These are phyloP conservation scores for Scolecobasidium constrictum DNA, from an alignment of 2,329 filamentous ascomycete species.

Conservation along the genomic window DNA sequence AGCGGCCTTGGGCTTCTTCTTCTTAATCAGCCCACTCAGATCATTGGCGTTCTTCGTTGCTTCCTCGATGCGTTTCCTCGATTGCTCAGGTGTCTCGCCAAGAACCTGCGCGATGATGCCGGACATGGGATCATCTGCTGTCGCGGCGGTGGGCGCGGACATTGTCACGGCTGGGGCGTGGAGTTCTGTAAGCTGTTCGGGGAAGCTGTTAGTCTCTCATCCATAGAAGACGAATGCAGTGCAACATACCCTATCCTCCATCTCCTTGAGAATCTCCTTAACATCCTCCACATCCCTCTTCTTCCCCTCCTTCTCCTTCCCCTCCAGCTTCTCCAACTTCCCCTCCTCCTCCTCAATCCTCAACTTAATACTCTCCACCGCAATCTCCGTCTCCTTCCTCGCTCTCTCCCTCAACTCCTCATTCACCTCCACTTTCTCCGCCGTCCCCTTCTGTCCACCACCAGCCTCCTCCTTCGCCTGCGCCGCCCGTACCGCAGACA, in stretches of 20 bases:
- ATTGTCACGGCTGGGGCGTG: conserved; percentile 51
- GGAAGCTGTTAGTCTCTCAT: background rate
- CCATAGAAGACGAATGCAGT: conserved; percentile 11
- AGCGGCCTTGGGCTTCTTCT: conserved; percentile 38
- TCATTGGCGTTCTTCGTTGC: conserved; percentile 66
- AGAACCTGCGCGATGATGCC: conserved; percentile 54
- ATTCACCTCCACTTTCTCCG: conserved; percentile 42
- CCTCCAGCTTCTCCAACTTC: conserved; percentile 41
- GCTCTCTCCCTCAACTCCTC: conserved; percentile 62
- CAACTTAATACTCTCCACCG: conserved; percentile 60
- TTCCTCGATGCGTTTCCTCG: conserved; percentile 56
- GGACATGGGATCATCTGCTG: conserved; percentile 15
- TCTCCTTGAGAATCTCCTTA: conserved; percentile 67
- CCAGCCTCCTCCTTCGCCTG: conserved; percentile 31
- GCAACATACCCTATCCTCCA: conserved; percentile 56
- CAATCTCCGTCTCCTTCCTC: conserved; percentile 58
- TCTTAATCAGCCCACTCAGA: conserved; percentile 60
- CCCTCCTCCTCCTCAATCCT: conserved; percentile 62
- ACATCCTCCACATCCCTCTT: conserved; percentile 54
- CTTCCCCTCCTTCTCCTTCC: conserved; percentile 56
- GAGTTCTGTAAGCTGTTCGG: conserved; percentile 53
- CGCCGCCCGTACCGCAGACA: conserved; percentile 50
- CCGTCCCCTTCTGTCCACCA: conserved; percentile 27
- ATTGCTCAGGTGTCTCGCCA: conserved; percentile 50
- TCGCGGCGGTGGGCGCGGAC: conserved; percentile 1